Conservation (phyloP, 768 basidiomycete species). For the Kwoniella sp. region DNA sequence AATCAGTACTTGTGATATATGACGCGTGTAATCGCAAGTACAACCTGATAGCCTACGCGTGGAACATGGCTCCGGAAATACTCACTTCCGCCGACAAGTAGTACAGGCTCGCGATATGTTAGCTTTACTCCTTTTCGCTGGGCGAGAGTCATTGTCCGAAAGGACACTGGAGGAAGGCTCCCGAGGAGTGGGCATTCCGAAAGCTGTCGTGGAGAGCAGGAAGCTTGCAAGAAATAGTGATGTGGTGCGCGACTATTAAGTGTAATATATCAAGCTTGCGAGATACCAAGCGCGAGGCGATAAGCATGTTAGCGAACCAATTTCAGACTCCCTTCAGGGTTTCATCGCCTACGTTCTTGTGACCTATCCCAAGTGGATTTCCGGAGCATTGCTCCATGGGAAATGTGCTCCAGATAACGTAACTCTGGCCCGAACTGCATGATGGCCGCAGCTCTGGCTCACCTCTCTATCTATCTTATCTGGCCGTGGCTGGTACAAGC, state of each 20-base stretch:
- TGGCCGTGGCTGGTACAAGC: background rate
- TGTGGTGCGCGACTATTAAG: background rate
- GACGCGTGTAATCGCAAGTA: background rate
- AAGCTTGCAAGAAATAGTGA: background rate
- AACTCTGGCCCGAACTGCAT: background rate
- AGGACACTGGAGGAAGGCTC: background rate
- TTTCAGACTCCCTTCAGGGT: background rate
- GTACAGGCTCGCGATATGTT: background rate
- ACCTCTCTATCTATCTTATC: background rate
- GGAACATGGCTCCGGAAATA: background rate
- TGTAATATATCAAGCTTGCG: background rate
- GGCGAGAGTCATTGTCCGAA: background rate
- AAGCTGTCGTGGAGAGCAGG: background rate
- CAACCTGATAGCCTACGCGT: background rate
- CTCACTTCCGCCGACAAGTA: conserved; percentile 1
- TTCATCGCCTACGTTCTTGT: background rate
- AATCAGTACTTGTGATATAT: background rate
- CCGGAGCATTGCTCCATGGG: background rate
- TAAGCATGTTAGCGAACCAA: background rate
- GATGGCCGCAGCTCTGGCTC: background rate
- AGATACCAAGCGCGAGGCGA: background rate
- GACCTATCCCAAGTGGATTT: background rate
- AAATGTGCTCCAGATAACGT: conserved; percentile 1
- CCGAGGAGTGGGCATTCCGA: background rate
- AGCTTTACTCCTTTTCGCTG: background rate